phyloP scores from a whole-genome alignment of 768 basidiomycete genomes.

The Russula emetica region DNA sequence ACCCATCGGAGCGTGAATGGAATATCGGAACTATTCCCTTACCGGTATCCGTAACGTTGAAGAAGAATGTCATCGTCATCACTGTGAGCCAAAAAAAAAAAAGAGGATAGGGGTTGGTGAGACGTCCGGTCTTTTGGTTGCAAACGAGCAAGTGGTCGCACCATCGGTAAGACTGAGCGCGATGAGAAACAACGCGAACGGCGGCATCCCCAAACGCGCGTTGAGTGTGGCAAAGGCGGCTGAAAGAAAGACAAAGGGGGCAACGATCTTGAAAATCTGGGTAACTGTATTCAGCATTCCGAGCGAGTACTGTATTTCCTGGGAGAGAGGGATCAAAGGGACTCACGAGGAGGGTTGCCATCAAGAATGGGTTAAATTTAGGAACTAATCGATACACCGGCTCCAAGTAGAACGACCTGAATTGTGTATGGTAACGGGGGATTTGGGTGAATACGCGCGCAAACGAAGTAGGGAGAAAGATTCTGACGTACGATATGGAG shows the following conservation, averaged over 20 bases:
- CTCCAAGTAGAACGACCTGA: conserved; percentile 85
- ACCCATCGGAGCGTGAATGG: not conserved
- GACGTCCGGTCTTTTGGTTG: not conserved
- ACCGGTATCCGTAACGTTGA: conserved; percentile 78
- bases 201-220: conserved; percentile 59
- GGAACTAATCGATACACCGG: conserved; percentile 86
- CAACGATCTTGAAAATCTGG: conserved; percentile 77
- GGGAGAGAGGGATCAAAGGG: not conserved
- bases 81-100: conserved; percentile 37
- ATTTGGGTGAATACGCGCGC: conserved; percentile 3
- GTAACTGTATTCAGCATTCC: not conserved
- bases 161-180: conserved; percentile 72
- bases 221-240: conserved; percentile 66
- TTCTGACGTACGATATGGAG: conserved; percentile 24
- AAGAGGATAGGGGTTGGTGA: not conserved
- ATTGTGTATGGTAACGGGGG: conserved; percentile 49
- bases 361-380: conserved; percentile 80
- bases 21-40: conserved; percentile 17
- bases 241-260: conserved; percentile 74
- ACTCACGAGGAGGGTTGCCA: conserved; percentile 66
- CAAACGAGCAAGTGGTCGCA: conserved; percentile 30
- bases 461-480: not conserved
- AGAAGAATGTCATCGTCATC: conserved; percentile 83
- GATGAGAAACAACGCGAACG: conserved; percentile 77
- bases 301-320: not conserved